A percentile compares a stretch with the other conserved stretches of the same genome.
Conservation (phyloP, 2,329 filamentous ascomycete genomes). For the Fusarium neocosmosporiellum region DNA sequence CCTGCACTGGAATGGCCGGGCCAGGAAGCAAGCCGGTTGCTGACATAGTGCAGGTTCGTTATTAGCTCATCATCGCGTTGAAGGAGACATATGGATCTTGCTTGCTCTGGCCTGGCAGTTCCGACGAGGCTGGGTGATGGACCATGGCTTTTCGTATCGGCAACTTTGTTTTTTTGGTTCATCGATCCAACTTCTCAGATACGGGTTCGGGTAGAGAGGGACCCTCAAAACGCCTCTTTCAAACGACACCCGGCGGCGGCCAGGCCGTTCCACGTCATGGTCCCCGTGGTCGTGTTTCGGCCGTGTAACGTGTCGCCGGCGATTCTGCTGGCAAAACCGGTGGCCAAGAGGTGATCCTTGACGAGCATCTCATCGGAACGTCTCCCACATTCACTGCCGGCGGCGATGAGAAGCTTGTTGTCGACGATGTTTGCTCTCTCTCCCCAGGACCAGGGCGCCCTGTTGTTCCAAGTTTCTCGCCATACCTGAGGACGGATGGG, state of each 20-base stretch:
- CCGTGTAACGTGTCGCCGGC: conserved; percentile 28
- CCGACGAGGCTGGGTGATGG: background rate
- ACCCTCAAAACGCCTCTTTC: background rate
- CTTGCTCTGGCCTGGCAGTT: background rate
- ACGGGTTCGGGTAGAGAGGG: conserved; percentile 5
- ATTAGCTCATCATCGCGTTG: conserved; percentile 5
- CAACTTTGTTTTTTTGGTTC: background rate
- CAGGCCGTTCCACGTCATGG: conserved; percentile 8
- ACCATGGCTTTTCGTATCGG: background rate
- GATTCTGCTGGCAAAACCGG: background rate
- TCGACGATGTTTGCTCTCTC: conserved; percentile 1
- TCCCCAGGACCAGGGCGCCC: background rate
- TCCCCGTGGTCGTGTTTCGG: conserved; percentile 32
- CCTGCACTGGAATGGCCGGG: conserved; percentile 21
- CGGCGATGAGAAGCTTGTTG: conserved; percentile 13
- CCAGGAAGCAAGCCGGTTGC: conserved; percentile 14
- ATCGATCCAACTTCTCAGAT: background rate
- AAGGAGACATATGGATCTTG: background rate
- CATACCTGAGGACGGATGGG: conserved; percentile 22
- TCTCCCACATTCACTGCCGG: background rate
- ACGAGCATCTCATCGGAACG: conserved; percentile 6
- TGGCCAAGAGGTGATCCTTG: conserved; percentile 1
- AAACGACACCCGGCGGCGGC: conserved; percentile 12
- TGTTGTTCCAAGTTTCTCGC: conserved; percentile 14
- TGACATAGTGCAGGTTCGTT: conserved; percentile 20